Evolutionary conservation across 192 early-diverging fungal genomes (phyloP).

Genomic region (Backusella liffmaniae): DNA sequence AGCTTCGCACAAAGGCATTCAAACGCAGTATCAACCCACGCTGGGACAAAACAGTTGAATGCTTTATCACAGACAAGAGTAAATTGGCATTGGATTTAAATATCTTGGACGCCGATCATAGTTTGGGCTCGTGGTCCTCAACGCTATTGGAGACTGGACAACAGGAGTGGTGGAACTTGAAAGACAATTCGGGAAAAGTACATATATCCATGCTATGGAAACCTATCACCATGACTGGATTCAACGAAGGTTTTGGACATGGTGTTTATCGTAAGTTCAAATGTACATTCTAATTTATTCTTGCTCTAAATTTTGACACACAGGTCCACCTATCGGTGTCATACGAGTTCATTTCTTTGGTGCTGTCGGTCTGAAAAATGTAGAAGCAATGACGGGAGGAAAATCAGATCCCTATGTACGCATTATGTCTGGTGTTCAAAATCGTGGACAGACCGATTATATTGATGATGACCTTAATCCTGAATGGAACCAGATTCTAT

Average conservation of each 20-base stretch:
- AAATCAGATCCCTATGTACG: slow-evolving; percentile 93
- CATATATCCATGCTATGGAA: slow-evolving; percentile 58
- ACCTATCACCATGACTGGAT: slow-evolving; percentile 65
- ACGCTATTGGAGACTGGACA: slow-evolving; percentile 33
- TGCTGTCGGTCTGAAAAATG: slow-evolving; percentile 78
- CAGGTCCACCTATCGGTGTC: slow-evolving; percentile 66
- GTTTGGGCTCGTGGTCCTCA: slow-evolving; percentile 35
- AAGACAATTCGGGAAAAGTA: slow-evolving; percentile 42
- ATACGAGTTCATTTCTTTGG: slow-evolving; percentile 72
- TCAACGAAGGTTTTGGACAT: slow-evolving; percentile 55
- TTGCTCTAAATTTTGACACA: background rate
- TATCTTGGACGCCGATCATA: slow-evolving; percentile 58
- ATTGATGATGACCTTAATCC: slow-evolving; percentile 85
- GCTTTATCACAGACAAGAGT: slow-evolving; percentile 71
- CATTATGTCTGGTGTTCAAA: slow-evolving; percentile 58
- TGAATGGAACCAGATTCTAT: slow-evolving; percentile 88
- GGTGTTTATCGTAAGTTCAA: slow-evolving; percentile 42
- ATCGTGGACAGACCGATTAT: slow-evolving; percentile 75
- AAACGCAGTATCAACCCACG: slow-evolving; percentile 77
- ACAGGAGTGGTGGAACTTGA: slow-evolving; percentile 40
- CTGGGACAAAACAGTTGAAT: slow-evolving; percentile 70
- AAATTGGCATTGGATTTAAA: slow-evolving; percentile 54
- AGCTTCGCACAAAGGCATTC: slow-evolving; percentile 59
- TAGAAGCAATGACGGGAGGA: slow-evolving; percentile 72
- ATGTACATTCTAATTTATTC: background rate